Conservation (phyloP, 2,329 filamentous ascomycete species). For the Passalora sequoiae region DNA sequence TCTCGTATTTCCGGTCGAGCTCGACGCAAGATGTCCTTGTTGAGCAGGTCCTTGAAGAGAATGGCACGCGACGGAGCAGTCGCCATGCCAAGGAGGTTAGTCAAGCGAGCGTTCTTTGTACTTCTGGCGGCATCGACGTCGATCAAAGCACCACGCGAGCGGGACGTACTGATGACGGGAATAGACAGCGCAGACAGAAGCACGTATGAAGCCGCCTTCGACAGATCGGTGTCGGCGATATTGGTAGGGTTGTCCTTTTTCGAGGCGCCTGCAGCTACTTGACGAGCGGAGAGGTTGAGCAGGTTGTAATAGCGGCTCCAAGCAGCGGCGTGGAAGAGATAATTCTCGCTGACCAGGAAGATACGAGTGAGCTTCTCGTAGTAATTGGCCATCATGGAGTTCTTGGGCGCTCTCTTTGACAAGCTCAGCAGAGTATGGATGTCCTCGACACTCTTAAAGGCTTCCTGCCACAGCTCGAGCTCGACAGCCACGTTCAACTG, state of each 20-base stretch:
- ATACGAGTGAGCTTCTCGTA: conserved; percentile 99
- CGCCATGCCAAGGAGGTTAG: conserved; percentile 90
- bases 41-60: conserved; percentile 91
- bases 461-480: conserved; percentile 97
- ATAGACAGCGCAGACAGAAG: conserved; percentile 94
- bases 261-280: conserved; percentile 75
- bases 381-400: conserved; percentile 99
- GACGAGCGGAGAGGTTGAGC: conserved; percentile 79
- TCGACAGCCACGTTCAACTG: conserved; percentile 97
- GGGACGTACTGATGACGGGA: conserved; percentile 95
- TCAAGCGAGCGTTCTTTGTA: conserved; percentile 97
- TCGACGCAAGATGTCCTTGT: conserved; percentile 89
- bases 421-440: conserved; percentile 95
- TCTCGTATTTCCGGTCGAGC: conserved; percentile 92
- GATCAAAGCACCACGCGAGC: conserved; percentile 90
- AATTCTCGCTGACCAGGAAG: conserved; percentile 98
- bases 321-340: conserved; percentile 95
- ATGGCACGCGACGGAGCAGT: conserved; percentile 81
- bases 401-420: conserved; percentile 97
- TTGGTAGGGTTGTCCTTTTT: conserved; percentile 88
- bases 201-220: conserved; percentile 92
- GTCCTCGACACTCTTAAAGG: conserved; percentile 97
- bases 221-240: conserved; percentile 81
- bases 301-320: conserved; percentile 98
- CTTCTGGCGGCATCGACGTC: conserved; percentile 96